These are phyloP conservation scores for Buddleja alternifolia DNA, from an alignment of 257 asterid species.

Conservation along the genomic window DNA sequence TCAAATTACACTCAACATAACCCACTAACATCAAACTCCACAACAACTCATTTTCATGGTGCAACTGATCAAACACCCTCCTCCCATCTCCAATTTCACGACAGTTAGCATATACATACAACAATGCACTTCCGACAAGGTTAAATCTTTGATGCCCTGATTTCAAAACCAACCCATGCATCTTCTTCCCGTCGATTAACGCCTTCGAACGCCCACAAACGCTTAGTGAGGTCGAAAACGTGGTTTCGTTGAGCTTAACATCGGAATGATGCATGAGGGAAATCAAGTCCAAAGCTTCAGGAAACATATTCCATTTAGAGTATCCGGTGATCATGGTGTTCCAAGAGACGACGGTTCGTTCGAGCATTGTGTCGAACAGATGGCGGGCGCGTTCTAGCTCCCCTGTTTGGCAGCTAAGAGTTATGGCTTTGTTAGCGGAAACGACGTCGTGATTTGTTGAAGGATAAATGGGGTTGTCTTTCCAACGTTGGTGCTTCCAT, in stretches of 20 bases:
- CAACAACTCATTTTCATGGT: constrained; percentile 50
- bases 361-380: constrained; percentile 70
- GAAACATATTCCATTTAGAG: constrained; percentile 43
- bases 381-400: constrained; percentile 55
- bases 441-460: constrained; percentile 32
- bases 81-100: constrained; percentile 47
- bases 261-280: constrained; percentile 53
- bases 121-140: constrained; percentile 65
- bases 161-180: constrained; percentile 67
- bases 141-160: constrained; percentile 48
- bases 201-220: constrained; percentile 58
- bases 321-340: constrained; percentile 77
- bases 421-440: constrained; percentile 51
- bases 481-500: constrained; percentile 53
- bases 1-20: constrained; percentile 58
- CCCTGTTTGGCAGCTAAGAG: constrained; percentile 35
- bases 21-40: constrained; percentile 81
- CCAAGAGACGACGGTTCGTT: constrained; percentile 76
- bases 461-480: constrained; percentile 10
- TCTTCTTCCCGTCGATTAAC: constrained; percentile 50
- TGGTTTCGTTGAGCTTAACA: constrained; percentile 57
- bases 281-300: constrained; percentile 46
- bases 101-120: constrained; percentile 55
- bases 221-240: constrained; percentile 52
- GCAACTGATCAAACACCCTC: constrained; percentile 59